Evolutionary conservation across 768 basidiomycete species (phyloP).

Genomic region (Suillus plorans): DNA sequence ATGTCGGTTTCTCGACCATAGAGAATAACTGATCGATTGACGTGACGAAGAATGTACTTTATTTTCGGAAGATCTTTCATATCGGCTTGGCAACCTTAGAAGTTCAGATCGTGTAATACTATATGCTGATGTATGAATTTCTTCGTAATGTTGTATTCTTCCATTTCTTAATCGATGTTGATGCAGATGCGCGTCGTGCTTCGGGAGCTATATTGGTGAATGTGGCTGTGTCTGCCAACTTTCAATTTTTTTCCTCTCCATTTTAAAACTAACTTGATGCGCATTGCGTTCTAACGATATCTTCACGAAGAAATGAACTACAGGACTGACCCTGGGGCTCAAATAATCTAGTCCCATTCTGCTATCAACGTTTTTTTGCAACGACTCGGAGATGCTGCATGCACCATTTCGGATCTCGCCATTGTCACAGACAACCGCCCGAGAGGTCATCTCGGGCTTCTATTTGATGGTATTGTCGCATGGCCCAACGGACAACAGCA

Average conservation of each 20-base stretch:
- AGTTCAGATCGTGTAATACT: background rate
- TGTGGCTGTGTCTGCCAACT: background rate
- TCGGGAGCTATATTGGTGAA: background rate
- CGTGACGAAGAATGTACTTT: background rate
- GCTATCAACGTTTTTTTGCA: background rate
- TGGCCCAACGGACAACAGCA: background rate
- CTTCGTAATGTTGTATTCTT: background rate
- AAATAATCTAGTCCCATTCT: background rate
- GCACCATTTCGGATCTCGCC: too few relatives aligned
- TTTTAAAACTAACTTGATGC: background rate
- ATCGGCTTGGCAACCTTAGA: background rate
- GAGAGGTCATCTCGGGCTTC: background rate
- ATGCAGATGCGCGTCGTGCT: background rate
- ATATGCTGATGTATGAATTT: constrained; percentile 1
- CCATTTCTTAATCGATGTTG: background rate
- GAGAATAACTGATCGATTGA: constrained; percentile 31
- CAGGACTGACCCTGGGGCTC: background rate
- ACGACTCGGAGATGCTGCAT: background rate
- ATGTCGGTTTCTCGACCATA: constrained; percentile 54
- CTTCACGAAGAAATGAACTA: background rate
- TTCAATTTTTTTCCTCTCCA: background rate
- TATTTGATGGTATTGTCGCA: background rate
- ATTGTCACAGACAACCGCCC: background rate
- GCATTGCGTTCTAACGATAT: background rate
- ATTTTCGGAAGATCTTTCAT: background rate